phyloP scores from a whole-genome alignment of 169 alveolate species.

The Eimeria zaria region DNA sequence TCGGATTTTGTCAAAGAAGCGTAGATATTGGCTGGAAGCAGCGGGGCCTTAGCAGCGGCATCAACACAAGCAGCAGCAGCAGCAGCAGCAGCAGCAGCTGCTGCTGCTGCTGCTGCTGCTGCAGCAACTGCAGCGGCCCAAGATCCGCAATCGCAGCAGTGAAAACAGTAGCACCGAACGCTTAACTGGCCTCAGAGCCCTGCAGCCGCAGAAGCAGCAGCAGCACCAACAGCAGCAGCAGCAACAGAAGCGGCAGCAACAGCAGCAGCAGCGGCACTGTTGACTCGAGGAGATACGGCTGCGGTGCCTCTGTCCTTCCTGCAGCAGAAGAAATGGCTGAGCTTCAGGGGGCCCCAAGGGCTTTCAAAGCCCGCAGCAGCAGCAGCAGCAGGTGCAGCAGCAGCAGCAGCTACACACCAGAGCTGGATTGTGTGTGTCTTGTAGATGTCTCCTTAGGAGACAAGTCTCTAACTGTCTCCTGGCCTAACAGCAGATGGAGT shows the following conservation, averaged over 20 bases:
- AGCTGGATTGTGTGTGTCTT: background rate
- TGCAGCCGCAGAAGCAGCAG: background rate
- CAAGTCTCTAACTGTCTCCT: background rate
- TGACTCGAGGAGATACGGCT: background rate
- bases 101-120: too few species aligned
- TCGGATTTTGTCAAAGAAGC: too few species aligned
- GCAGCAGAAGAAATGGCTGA: background rate
- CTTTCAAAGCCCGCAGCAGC: background rate
- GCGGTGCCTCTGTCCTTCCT: background rate
- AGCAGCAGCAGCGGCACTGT: background rate
- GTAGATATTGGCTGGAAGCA: too few species aligned
- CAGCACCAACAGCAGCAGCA: background rate
- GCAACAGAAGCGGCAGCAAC: background rate
- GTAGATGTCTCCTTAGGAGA: background rate
- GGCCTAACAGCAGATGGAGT: background rate
- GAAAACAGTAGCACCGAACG: background rate
- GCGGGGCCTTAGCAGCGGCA: too few species aligned
- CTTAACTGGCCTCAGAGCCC: background rate
- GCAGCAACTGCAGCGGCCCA: background rate
- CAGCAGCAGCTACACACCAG: constrained; percentile 11
- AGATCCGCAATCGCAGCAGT: background rate
- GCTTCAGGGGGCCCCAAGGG: background rate
- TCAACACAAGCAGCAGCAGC: too few species aligned
- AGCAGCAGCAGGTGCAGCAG: constrained; percentile 4
- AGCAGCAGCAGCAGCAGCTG: too few species aligned